Conservation (phyloP, 495 filamentous ascomycete species). For the Penicillium atrosanguineum region DNA sequence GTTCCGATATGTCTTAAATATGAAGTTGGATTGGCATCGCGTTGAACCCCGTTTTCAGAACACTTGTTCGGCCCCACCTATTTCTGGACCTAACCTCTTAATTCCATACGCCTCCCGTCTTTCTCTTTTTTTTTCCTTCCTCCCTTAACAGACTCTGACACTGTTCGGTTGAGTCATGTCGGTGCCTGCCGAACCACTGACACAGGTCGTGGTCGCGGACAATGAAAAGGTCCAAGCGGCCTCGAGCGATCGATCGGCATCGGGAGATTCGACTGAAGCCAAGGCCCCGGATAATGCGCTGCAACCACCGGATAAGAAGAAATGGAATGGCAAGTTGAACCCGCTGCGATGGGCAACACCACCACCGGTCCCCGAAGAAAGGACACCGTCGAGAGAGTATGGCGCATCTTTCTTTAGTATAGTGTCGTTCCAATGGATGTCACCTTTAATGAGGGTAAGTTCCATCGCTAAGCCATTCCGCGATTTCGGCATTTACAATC, state of each 20-base stretch:
- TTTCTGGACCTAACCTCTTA: neutral
- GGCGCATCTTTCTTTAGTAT: constrained; percentile 52
- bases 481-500: neutral
- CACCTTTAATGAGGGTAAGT: constrained; percentile 52
- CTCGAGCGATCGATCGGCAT: constrained; percentile 14
- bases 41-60: constrained; percentile 8
- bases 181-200: constrained; percentile 16
- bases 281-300: constrained; percentile 14
- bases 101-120: neutral
- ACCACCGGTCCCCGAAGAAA: constrained; percentile 53
- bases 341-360: constrained; percentile 49
- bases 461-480: neutral
- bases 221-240: constrained; percentile 16
- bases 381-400: constrained; percentile 51
- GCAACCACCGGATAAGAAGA: constrained; percentile 27
- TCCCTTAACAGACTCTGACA: neutral
- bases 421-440: constrained; percentile 61
- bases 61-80: constrained; percentile 3
- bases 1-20: neutral
- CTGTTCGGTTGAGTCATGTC: constrained; percentile 11
- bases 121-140: neutral
- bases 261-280: constrained; percentile 12
- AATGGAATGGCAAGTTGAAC: constrained; percentile 55
- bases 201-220: constrained; percentile 15
- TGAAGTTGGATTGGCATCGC: neutral